Evolutionary conservation across 2,329 filamentous ascomycete species (phyloP).

Genomic region (Phialophora tarda): DNA sequence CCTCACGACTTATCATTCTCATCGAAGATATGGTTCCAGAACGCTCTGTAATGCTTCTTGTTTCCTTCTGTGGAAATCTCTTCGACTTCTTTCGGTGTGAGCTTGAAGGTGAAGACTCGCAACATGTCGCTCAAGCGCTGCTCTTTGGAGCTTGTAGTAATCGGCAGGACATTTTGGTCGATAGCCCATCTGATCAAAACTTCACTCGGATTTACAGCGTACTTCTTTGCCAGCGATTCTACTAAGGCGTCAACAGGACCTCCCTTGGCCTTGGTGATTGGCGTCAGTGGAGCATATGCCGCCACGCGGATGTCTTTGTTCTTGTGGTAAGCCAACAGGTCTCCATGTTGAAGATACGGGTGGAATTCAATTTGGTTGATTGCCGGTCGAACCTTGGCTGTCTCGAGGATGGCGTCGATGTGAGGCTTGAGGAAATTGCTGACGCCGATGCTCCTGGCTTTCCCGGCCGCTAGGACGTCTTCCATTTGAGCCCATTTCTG

Average conservation of each 20-base stretch:
- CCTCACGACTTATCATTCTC: constrained; percentile 48
- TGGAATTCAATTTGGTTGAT: constrained; percentile 54
- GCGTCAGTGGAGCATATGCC: constrained; percentile 53
- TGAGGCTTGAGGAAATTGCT: constrained; percentile 65
- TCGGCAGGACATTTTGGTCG: constrained; percentile 63
- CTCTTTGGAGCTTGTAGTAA: constrained; percentile 67
- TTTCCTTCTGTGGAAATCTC: constrained; percentile 56
- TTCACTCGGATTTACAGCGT: constrained; percentile 63
- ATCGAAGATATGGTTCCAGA: constrained; percentile 58
- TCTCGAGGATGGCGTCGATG: constrained; percentile 58
- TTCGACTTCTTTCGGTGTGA: constrained; percentile 64
- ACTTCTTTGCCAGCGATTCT: constrained; percentile 62
- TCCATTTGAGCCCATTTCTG: constrained; percentile 67
- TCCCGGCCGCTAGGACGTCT: constrained; percentile 60
- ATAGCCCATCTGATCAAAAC: constrained; percentile 65
- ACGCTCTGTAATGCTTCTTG: constrained; percentile 57
- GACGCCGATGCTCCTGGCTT: constrained; percentile 66
- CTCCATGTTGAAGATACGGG: constrained; percentile 55
- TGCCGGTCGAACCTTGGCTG: constrained; percentile 50
- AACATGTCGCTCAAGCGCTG: constrained; percentile 64
- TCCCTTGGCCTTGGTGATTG: constrained; percentile 60
- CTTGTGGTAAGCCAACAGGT: constrained; percentile 49
- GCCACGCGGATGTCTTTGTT: constrained; percentile 50
- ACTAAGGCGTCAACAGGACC: constrained; percentile 63
- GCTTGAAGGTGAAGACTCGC: constrained; percentile 60